These are phyloP conservation scores for Colletotrichum sp. DNA, from an alignment of 2,329 filamentous ascomycete species.

Conservation along the genomic window DNA sequence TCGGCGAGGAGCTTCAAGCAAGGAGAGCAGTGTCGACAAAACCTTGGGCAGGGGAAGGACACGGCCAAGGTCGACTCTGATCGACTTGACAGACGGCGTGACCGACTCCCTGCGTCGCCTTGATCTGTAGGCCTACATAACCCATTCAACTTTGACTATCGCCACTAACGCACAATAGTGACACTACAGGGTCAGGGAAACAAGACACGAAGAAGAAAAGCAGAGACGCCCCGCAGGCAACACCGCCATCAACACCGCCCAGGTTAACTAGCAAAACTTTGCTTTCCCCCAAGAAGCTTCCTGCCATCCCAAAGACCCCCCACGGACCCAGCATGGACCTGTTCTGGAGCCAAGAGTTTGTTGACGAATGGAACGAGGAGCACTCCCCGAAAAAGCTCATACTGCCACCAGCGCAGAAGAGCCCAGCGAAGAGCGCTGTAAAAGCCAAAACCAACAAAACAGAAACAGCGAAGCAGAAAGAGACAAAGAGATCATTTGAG, in stretches of 20 bases:
- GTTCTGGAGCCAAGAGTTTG: slow-evolving; percentile 64
- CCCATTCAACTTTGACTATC: neutral
- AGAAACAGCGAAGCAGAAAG: slow-evolving; percentile 33
- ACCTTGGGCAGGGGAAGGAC: neutral
- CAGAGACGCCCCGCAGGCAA: neutral
- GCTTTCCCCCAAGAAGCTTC: slow-evolving; percentile 35
- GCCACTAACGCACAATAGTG: neutral
- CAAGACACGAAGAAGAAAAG: neutral
- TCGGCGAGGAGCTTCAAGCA: neutral
- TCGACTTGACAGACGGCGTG: slow-evolving; percentile 9
- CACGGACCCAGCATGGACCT: slow-evolving; percentile 58
- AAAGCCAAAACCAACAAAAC: slow-evolving; percentile 26
- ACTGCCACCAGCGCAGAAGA: slow-evolving; percentile 27
- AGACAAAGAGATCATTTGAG: slow-evolving; percentile 66
- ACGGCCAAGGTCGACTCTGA: neutral
- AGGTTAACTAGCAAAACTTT: slow-evolving; percentile 24
- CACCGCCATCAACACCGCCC: slow-evolving; percentile 23
- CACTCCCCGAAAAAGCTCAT: slow-evolving; percentile 56
- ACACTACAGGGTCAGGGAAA: neutral
- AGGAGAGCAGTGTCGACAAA: neutral
- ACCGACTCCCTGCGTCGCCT: slow-evolving; percentile 2
- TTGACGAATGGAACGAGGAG: slow-evolving; percentile 69
- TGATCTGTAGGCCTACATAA: neutral
- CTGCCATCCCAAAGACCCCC: slow-evolving; percentile 56
- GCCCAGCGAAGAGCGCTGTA: slow-evolving; percentile 27